A percentile compares a stretch with the other conserved stretches of the same genome.
phyloP scores from a whole-genome alignment of 306 rosid species.

The Sindora glabra region DNA sequence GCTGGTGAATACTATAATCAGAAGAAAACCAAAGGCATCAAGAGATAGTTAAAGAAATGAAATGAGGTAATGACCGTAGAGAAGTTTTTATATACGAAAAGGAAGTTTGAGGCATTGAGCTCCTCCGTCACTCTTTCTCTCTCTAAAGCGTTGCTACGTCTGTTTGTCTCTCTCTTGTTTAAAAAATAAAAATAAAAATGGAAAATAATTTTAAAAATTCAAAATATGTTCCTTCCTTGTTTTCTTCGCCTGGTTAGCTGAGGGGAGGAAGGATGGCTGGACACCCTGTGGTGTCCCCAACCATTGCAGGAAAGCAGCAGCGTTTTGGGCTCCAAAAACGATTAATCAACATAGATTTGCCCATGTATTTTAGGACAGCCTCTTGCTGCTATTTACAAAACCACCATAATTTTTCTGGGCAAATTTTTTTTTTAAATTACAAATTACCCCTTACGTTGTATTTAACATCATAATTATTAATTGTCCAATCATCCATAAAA shows the following conservation, averaged over 20 bases:
- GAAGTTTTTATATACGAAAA: conserved; percentile 27
- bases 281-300: conserved; percentile 74
- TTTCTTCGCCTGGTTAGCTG: conserved; percentile 24
- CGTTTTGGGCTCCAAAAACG: conserved; percentile 29
- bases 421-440: no score
- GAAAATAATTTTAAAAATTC: no score
- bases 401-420: background rate
- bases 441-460: no score
- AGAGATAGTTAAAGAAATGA: conserved; percentile 6
- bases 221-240: no score
- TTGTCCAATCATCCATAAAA: no score
- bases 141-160: conserved; percentile 33
- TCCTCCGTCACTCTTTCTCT: no score
- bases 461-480: no score
- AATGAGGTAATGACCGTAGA: conserved; percentile 23
- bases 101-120: conserved; percentile 27
- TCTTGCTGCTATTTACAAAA: conserved; percentile 24
- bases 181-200: no score
- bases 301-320: no score
- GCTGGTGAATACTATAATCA: conserved; percentile 42
- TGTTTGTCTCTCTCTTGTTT: conserved; percentile 10
- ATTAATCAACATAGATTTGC: conserved; percentile 15
- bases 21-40: conserved; percentile 40
- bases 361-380: conserved; percentile 6
- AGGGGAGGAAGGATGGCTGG: no score